Evolutionary conservation across 306 rosid species (phyloP).

Genomic region (Vicia sativa): DNA sequence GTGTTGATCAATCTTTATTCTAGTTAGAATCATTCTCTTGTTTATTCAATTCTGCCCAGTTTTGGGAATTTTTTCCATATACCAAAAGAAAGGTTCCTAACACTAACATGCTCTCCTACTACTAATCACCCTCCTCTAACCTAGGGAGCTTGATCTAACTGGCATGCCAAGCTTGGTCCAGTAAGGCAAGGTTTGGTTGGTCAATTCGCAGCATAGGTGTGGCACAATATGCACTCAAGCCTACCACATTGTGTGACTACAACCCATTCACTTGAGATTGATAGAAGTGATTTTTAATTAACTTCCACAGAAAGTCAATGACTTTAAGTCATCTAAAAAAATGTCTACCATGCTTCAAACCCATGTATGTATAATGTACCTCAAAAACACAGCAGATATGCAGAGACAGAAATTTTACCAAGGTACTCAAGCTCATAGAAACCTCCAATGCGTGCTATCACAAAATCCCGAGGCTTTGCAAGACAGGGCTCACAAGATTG

Average conservation of each 20-base stretch:
- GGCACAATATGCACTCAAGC: not conserved
- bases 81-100: not conserved
- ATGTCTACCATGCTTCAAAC: not conserved
- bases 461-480: constrained; percentile 89
- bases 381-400: constrained; percentile 11
- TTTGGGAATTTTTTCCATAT: not conserved
- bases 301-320: constrained; percentile 5
- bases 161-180: not conserved
- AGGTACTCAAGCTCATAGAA: constrained; percentile 97
- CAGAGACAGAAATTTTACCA: constrained; percentile 55
- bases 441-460: constrained; percentile 91
- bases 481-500: constrained; percentile 86
- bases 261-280: not conserved
- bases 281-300: constrained; percentile 22
- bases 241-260: constrained; percentile 4
- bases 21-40: not conserved
- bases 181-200: not conserved
- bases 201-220: constrained; percentile 2
- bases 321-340: constrained; percentile 5
- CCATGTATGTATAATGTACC: not conserved
- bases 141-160: not conserved
- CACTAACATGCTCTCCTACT: constrained; percentile 6
- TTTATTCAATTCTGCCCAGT: not conserved
- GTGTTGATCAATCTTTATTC: no score
- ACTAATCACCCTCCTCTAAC: not conserved